phyloP scores from a whole-genome alignment of 1,284 basidiomycete species.

The Ceratobasidium sp. region DNA sequence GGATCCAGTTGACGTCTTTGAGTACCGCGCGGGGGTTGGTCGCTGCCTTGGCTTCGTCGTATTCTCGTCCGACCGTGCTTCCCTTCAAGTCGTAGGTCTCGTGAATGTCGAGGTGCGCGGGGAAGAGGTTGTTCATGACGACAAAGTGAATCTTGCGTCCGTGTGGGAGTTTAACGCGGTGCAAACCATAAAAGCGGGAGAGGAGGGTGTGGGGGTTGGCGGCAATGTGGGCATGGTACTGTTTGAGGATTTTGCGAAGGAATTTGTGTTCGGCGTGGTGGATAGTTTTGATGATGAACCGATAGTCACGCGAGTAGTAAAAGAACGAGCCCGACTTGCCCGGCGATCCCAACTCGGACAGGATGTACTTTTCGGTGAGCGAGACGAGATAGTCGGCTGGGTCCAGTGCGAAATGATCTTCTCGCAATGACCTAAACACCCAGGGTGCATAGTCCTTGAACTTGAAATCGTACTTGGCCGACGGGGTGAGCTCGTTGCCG shows the following conservation, averaged over 20 bases:
- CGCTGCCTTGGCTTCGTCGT: constrained; percentile 82
- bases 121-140: constrained; percentile 99
- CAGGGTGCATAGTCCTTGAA: constrained; percentile 99
- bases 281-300: constrained; percentile 99
- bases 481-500: constrained; percentile 96
- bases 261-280: constrained; percentile 95
- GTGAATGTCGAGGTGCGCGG: constrained; percentile 95
- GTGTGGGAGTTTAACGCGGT: constrained; percentile 93
- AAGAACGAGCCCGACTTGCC: constrained; percentile 99
- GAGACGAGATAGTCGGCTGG: constrained; percentile 97
- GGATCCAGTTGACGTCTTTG: constrained; percentile 98
- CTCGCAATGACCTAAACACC: constrained; percentile 95
- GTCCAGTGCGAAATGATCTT: constrained; percentile 93
- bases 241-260: constrained; percentile 80
- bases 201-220: constrained; percentile 93
- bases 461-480: constrained; percentile 96
- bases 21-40: constrained; percentile 86
- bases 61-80: constrained; percentile 87
- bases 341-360: constrained; percentile 97
- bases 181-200: constrained; percentile 94
- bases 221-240: constrained; percentile 89
- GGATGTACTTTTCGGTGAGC: constrained; percentile 95
- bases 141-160: constrained; percentile 98
- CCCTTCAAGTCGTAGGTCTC: constrained; percentile 99
- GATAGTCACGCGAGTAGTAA: constrained; percentile 98